A percentile compares a stretch with the other conserved stretches of the same genome.
phyloP scores from a whole-genome alignment of 2,329 filamentous ascomycete genomes.

The Stachybotrys elegans region DNA sequence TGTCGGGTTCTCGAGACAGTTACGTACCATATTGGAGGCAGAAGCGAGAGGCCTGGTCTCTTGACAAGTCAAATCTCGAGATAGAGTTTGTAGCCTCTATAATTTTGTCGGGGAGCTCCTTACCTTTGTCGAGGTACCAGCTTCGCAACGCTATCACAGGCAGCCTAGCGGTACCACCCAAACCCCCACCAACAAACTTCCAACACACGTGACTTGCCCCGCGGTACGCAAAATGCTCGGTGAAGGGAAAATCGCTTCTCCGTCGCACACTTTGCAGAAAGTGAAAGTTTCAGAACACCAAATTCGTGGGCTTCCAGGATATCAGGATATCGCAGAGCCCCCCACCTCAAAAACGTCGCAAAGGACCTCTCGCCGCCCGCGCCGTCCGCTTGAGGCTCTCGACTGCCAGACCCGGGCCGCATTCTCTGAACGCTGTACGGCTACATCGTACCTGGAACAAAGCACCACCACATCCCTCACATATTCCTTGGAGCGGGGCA shows the following conservation, averaged over 20 bases:
- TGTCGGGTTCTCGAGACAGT: too few relatives aligned
- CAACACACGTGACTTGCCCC: constrained; percentile 36
- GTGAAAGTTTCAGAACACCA: constrained; percentile 28
- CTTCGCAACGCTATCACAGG: too few relatives aligned
- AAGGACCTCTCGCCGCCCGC: neutral
- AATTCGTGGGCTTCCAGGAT: constrained; percentile 25
- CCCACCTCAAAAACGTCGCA: constrained; percentile 12
- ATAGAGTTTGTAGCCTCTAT: neutral
- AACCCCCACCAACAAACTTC: constrained; percentile 18
- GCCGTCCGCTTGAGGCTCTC: neutral
- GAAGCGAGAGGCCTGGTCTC: too few relatives aligned
- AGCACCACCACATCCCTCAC: too few relatives aligned
- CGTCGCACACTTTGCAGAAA: constrained; percentile 35
- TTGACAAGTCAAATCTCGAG: too few relatives aligned
- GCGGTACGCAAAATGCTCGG: constrained; percentile 23
- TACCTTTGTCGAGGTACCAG: too few relatives aligned
- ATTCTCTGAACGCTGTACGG: neutral
- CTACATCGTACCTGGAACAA: neutral
- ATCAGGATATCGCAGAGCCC: constrained; percentile 12
- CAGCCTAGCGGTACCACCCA: too few relatives aligned
- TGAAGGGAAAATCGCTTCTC: constrained; percentile 33
- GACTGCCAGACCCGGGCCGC: neutral
- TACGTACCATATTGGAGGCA: too few relatives aligned
- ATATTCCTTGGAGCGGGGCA: constrained; percentile 28
- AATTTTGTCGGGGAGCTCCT: neutral